These are phyloP conservation scores for Xerocomus spinulosus DNA, from an alignment of 768 basidiomycete genomes.

Conservation along the genomic window DNA sequence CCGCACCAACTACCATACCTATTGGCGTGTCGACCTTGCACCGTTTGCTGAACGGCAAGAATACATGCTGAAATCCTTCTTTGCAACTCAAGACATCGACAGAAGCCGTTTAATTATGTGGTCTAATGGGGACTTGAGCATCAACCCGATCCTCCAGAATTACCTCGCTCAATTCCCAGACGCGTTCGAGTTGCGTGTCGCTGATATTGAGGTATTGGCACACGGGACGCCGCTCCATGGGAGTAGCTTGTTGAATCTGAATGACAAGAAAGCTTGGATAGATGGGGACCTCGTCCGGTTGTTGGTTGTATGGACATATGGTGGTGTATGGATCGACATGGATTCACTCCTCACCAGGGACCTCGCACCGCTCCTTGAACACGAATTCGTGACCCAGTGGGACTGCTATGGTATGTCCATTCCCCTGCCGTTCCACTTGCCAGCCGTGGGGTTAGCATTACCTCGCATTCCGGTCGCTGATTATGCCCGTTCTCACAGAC, in stretches of 20 bases:
- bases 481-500: slow-evolving; percentile 38
- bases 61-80: slow-evolving; percentile 88
- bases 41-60: slow-evolving; percentile 80
- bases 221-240: slow-evolving; percentile 73
- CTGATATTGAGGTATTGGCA: slow-evolving; percentile 65
- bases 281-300: slow-evolving; percentile 92
- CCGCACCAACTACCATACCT: slow-evolving; percentile 78
- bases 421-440: neutral
- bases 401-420: slow-evolving; percentile 83
- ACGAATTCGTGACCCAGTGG: slow-evolving; percentile 98
- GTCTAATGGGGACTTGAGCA: slow-evolving; percentile 78
- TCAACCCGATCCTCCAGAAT: slow-evolving; percentile 50
- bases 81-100: slow-evolving; percentile 78
- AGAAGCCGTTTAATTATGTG: slow-evolving; percentile 74
- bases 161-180: slow-evolving; percentile 64
- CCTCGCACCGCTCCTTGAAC: slow-evolving; percentile 79
- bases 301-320: slow-evolving; percentile 82
- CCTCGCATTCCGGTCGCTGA: neutral
- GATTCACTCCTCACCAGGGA: slow-evolving; percentile 89
- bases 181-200: slow-evolving; percentile 64
- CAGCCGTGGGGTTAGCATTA: no score
- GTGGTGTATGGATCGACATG: slow-evolving; percentile 98
- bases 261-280: slow-evolving; percentile 84
- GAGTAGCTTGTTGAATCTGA: slow-evolving; percentile 51
- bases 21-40: slow-evolving; percentile 89